Evolutionary conservation across 129 eudicot species (phyloP).

Genomic region (Flaveria trinervia): DNA sequence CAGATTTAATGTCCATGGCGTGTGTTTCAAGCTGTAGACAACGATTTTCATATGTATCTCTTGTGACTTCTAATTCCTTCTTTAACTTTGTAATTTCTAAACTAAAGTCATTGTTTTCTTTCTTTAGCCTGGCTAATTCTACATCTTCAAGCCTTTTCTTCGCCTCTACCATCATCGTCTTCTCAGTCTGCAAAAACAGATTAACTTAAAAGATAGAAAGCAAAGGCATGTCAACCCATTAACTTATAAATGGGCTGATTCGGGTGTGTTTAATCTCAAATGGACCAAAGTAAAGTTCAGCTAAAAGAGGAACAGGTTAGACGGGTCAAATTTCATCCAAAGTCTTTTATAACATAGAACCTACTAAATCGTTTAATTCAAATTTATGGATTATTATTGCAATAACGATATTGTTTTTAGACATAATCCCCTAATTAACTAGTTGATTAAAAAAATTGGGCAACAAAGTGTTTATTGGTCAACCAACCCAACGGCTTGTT

Average conservation of each 20-base stretch:
- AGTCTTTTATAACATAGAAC: background rate
- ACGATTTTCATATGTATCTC: slow-evolving; percentile 43
- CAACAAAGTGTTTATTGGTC: background rate
- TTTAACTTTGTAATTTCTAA: slow-evolving; percentile 42
- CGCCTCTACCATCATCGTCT: slow-evolving; percentile 56
- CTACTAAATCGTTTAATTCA: background rate
- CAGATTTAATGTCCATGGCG: slow-evolving; percentile 45
- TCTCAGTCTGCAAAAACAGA: slow-evolving; percentile 53
- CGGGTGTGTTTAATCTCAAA: background rate
- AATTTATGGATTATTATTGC: background rate
- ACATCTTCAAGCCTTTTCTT: slow-evolving; percentile 58
- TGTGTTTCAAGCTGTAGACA: slow-evolving; percentile 47
- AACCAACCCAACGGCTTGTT: background rate
- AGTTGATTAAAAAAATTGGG: background rate
- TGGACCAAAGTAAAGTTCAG: background rate
- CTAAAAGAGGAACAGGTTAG: background rate
- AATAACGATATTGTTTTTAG: background rate
- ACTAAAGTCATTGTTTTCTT: slow-evolving; percentile 50
- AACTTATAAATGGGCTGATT: background rate
- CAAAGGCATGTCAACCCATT: background rate
- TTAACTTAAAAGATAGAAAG: background rate
- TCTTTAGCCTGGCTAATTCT: slow-evolving; percentile 46
- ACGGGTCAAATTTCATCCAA: background rate
- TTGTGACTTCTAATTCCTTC: slow-evolving; percentile 45
- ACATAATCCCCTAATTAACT: background rate